Conservation (phyloP, 2,329 filamentous ascomycete species). For the Acrocalymma vagum region DNA sequence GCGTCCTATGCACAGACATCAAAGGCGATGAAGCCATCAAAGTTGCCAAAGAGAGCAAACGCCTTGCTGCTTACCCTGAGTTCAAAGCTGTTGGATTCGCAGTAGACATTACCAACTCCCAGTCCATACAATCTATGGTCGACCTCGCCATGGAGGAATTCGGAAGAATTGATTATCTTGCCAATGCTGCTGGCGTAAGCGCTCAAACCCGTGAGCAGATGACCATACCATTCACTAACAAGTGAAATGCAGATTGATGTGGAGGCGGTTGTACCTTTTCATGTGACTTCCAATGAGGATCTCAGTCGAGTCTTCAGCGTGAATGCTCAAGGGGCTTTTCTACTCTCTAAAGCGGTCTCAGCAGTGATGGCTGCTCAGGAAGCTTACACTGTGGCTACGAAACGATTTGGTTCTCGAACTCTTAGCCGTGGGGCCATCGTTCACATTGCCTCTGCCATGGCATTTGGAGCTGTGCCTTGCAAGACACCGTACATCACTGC, state of each 20-base stretch:
- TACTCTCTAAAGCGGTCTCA: constrained; percentile 5
- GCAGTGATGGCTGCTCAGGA: constrained; percentile 4
- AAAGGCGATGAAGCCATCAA: no score
- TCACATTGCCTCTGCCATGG: constrained; percentile 13
- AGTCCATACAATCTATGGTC: constrained; percentile 33
- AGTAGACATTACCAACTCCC: constrained; percentile 32
- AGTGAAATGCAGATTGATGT: constrained; percentile 3
- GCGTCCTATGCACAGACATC: no score
- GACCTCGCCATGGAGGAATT: constrained; percentile 20
- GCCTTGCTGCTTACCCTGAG: constrained; percentile 26
- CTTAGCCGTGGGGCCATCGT: constrained; percentile 19
- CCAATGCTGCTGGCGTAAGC: constrained; percentile 29
- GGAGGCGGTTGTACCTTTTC: not conserved
- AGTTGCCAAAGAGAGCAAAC: constrained; percentile 34
- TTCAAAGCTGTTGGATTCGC: constrained; percentile 26
- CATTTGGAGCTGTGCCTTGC: constrained; percentile 13
- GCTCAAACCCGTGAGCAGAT: not conserved
- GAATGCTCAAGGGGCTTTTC: constrained; percentile 2
- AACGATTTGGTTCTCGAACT: not conserved
- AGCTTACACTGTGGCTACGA: constrained; percentile 2
- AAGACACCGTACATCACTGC: constrained; percentile 25
- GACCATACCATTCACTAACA: not conserved
- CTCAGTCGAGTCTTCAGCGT: constrained; percentile 5
- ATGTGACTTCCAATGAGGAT: constrained; percentile 1
- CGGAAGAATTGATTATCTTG: constrained; percentile 33